Base-by-base conservation (phyloP, 1,284 basidiomycete genomes). In the Ganoderma meredithae region DNA sequence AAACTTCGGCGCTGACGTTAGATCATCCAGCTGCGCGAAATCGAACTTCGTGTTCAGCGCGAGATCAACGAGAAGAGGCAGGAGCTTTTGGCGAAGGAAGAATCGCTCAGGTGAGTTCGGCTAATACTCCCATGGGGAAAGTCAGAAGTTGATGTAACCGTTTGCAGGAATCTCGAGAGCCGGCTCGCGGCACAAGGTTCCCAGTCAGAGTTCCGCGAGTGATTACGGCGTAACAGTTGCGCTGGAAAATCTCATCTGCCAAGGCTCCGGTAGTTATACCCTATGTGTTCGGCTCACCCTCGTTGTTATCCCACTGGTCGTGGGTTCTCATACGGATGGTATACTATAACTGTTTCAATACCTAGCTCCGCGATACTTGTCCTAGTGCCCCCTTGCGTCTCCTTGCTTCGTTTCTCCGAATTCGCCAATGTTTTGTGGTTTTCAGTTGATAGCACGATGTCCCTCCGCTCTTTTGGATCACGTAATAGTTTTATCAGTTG, bases 1-100 rank as follows among this genome's bases (percentile, higher is more conserved):
- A 33, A 7, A 36, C 10, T 15, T 55, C 40, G 10, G 41, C 39
- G 22, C 64, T 49, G 61, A 71, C 59, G 12, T 65, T 65, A 47
- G 60, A 64, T 52, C 25, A 58, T 39, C 17, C 79, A 95, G 91
- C 86, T 99, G 72, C 95, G 97, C 75, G 98, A 99, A 84, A 96
- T 99, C 80, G 98, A 99, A 80, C 88, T 99, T 81, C 96, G 96
- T 81, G 96, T 99, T 47, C 97, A 99, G 82, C 91, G 98, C 70
- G 98, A 99, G 86, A 97, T 99, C 83, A 95, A 95, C 82, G 95
- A 99, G 86, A 98, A 98, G 87, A 88, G 97, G 78, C 98, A 99
- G 81, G 97, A 99, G 81, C 83, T 99, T 72, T 82, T 96, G 77
- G 95, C 95, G 60, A 97, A 97, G 81, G 95, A 97, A 80, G 95